These are phyloP conservation scores for Trapa bicornis DNA, from an alignment of 345 rosid genomes.

Conservation along the genomic window DNA sequence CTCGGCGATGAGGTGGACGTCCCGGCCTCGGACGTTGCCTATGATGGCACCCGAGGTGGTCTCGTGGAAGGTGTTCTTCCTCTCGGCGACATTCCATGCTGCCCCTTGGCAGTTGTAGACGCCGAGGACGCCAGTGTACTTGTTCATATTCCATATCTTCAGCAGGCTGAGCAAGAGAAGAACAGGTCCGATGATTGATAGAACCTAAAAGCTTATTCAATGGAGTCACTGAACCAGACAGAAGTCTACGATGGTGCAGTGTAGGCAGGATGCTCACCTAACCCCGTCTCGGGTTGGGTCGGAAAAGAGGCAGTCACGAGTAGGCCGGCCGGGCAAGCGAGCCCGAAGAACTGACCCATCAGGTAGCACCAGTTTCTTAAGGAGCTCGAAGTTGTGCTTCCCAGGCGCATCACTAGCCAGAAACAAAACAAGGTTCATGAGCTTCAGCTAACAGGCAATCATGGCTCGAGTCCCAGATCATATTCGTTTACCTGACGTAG, in stretches of 20 bases:
- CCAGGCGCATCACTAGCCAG: conserved; percentile 82
- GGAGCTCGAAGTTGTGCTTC: conserved; percentile 67
- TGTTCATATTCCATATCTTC: conserved; percentile 99
- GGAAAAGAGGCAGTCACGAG: conserved; percentile 65
- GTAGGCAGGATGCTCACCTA: conserved; percentile 31
- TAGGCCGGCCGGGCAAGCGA: conserved; percentile 82
- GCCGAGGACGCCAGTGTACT: conserved; percentile 79
- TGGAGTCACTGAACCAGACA: background rate
- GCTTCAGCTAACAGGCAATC: background rate
- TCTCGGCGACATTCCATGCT: conserved; percentile 63
- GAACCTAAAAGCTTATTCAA: too few relatives aligned
- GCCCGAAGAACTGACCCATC: conserved; percentile 86
- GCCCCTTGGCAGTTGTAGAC: conserved; percentile 98
- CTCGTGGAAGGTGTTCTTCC: conserved; percentile 67
- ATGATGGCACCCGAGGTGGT: conserved; percentile 39
- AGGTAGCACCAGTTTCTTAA: conserved; percentile 71
- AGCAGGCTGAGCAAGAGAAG: conserved; percentile 41
- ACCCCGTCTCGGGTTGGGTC: conserved; percentile 85
- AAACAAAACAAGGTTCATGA: background rate
- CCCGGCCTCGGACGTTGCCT: conserved; percentile 46
- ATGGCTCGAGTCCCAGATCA: too few relatives aligned
- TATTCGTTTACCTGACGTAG: conserved; percentile 53
- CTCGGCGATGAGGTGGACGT: conserved; percentile 66
- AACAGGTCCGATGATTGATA: too few relatives aligned
- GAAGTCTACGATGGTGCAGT: background rate